Evolutionary conservation across 2,329 filamentous ascomycete genomes (phyloP), one percentile per base, ranked within the genome.

Genomic region (Aspergillus sp.): DNA sequence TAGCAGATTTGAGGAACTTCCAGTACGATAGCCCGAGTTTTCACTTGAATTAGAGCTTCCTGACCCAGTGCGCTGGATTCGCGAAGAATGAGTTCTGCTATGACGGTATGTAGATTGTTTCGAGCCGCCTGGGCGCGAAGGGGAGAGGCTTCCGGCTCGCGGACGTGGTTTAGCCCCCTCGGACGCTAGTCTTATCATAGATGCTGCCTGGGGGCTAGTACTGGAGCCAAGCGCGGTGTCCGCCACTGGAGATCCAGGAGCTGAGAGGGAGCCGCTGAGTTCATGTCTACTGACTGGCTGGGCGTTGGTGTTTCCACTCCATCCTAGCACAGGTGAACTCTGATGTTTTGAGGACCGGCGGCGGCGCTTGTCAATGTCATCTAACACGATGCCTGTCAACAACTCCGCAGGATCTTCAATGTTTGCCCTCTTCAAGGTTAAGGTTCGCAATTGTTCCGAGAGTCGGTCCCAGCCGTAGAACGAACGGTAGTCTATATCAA

Each of bases 381-480:
- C 95, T 60, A 99, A 78, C 25, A 99, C 93, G 65, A 99, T 96
- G 66, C 96, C 89, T 62, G 95, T 90, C 48, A 98, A 81, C 40
- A 99, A 84, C 71, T 98, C 95, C 17, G 89, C 88, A 3, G 91
- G 91, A 69, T 99, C 93, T 62, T 97, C 92, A 45, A 99, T 82
- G 62, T 88, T 87, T 55, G 90, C 93, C 65, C 92, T 87, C 77
- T 92, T 96, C 63, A 99, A 81, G 2, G 90, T 95, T 63, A 99
- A 81, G 61, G 91, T 96, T 59, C 92, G 88, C 62, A 99, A 79
- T 73, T 97, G 93, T 71, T 99, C 95, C 8, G 95, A 90, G 56
- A 98, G 78, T 58, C 90, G 87, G 73, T 99, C 93, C 95, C 95
- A 99, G 57, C 95, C 95, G 76, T 92, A 96, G 77, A 98, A 97